Conservation (phyloP, 140 eudicot genomes). For the Bidens hawaiensis region DNA sequence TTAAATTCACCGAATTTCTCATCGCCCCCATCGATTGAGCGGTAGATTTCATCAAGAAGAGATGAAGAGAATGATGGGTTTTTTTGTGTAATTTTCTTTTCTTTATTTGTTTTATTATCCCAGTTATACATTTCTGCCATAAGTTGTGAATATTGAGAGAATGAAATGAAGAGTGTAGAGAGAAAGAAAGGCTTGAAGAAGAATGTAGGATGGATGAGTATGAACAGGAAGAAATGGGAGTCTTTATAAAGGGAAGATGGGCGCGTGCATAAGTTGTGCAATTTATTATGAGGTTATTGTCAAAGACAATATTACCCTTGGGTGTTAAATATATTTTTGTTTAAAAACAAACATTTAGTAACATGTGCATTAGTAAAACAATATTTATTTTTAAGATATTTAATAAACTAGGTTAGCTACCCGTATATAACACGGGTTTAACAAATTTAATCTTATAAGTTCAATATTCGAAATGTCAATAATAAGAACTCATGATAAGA, state of each 20-base stretch:
- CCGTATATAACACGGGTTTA: no score
- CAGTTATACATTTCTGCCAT: slow-evolving; percentile 41
- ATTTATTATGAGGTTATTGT: slow-evolving; percentile 21
- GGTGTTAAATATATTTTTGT: background rate
- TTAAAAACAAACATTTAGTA: background rate
- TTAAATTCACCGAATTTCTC: slow-evolving; percentile 30
- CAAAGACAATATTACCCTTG: slow-evolving; percentile 14
- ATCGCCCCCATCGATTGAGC: slow-evolving; percentile 54
- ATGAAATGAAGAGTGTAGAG: slow-evolving; percentile 22
- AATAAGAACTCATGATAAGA: no score
- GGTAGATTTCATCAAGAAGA: slow-evolving; percentile 73
- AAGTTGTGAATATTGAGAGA: background rate
- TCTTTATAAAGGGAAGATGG: slow-evolving; percentile 37
- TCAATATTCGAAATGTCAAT: no score
- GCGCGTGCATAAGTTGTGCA: slow-evolving; percentile 51
- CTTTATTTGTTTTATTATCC: slow-evolving; percentile 42
- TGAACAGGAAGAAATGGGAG: slow-evolving; percentile 31
- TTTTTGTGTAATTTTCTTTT: slow-evolving; percentile 29
- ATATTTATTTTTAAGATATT: no score
- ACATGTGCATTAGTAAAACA: background rate
- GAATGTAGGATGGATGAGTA: slow-evolving; percentile 25
- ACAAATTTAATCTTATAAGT: no score
- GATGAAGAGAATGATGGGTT: slow-evolving; percentile 70
- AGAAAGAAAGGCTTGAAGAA: slow-evolving; percentile 27
- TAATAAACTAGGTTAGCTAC: no score